These are phyloP conservation scores for Butyriboletus loyo DNA, from an alignment of 768 basidiomycete species.

Conservation along the genomic window DNA sequence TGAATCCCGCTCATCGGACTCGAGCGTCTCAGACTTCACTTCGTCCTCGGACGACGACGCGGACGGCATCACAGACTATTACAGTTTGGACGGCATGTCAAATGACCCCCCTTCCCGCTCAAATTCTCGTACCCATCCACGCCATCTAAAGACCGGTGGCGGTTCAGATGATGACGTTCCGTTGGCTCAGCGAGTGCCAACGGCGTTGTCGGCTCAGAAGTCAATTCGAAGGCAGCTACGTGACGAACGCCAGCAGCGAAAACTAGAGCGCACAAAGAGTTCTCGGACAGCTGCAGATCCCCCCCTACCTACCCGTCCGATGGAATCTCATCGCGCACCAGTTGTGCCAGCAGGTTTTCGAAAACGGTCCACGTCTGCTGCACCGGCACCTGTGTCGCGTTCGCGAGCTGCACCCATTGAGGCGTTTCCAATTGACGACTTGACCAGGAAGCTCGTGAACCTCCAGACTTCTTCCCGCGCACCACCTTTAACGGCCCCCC, in stretches of 20 bases:
- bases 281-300: slow-evolving; percentile 20
- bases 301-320: slow-evolving; percentile 15
- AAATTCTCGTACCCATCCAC: slow-evolving; percentile 22
- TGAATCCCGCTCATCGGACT: slow-evolving; percentile 30
- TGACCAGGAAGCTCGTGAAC: slow-evolving; percentile 54
- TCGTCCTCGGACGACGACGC: slow-evolving; percentile 46
- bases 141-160: slow-evolving; percentile 20
- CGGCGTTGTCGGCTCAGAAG: slow-evolving; percentile 77
- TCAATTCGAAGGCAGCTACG: slow-evolving; percentile 71
- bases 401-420: slow-evolving; percentile 35
- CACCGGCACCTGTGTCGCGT: slow-evolving; percentile 15
- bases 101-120: slow-evolving; percentile 21
- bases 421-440: slow-evolving; percentile 53
- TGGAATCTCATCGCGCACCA: slow-evolving; percentile 24
- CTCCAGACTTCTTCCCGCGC: slow-evolving; percentile 37
- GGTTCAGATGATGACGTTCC: slow-evolving; percentile 77
- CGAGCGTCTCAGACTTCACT: slow-evolving; percentile 34
- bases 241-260: slow-evolving; percentile 62
- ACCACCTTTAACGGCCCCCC: slow-evolving; percentile 11
- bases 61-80: slow-evolving; percentile 40
- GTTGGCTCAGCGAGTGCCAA: slow-evolving; percentile 78
- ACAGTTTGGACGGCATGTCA: slow-evolving; percentile 39
- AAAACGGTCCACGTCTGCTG: slow-evolving; percentile 32
- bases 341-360: slow-evolving; percentile 38
- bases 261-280: slow-evolving; percentile 42